Conservation (phyloP, 306 rosid genomes). For the Cicer chorassanicum region DNA sequence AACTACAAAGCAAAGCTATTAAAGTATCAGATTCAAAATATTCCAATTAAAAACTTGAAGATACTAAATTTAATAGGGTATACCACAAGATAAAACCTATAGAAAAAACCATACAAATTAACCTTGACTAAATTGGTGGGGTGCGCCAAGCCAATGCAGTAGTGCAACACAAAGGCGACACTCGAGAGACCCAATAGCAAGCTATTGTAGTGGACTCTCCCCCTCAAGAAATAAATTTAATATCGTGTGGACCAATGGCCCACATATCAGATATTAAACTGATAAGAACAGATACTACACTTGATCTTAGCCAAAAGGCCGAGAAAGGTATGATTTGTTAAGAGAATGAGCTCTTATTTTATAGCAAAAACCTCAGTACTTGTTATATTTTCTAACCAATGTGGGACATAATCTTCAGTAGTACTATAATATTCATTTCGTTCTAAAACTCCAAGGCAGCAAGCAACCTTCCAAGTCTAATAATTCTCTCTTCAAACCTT, state of each 20-base stretch:
- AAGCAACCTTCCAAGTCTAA: neutral
- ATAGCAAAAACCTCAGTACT: neutral
- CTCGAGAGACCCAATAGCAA: neutral
- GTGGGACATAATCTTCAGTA: neutral
- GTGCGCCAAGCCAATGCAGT: neutral
- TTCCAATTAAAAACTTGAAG: too few relatives aligned
- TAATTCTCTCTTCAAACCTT: neutral
- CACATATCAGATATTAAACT: conserved; percentile 11
- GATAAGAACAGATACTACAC: conserved; percentile 12
- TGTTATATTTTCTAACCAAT: neutral
- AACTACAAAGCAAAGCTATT: too few relatives aligned
- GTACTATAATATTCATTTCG: neutral
- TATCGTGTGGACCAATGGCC: neutral
- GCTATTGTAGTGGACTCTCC: neutral
- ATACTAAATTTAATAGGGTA: too few relatives aligned
- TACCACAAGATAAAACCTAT: neutral
- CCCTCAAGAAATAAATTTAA: neutral
- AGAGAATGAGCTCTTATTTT: neutral
- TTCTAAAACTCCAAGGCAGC: neutral
- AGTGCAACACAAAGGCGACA: neutral
- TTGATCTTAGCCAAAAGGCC: conserved; percentile 25
- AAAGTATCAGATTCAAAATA: too few relatives aligned
- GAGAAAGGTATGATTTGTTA: neutral
- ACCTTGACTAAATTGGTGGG: neutral
- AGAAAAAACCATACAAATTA: neutral